A percentile compares a stretch with the other conserved stretches of the same genome.
Conservation (phyloP, 2,329 filamentous ascomycete genomes). For the Colletotrichum cuscutae region DNA sequence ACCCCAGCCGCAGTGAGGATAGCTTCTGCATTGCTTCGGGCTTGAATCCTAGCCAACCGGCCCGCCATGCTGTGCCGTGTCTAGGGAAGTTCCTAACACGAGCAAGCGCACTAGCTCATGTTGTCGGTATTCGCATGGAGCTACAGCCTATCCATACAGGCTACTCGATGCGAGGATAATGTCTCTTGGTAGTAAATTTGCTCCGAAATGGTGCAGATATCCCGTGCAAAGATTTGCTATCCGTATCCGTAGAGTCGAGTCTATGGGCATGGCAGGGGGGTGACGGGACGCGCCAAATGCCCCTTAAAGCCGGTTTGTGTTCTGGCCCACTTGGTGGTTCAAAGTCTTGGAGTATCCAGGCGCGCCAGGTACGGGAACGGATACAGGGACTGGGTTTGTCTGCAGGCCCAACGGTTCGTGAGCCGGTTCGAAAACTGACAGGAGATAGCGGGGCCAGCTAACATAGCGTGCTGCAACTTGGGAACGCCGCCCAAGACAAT, state of each 20-base stretch:
- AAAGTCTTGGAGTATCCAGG: neutral
- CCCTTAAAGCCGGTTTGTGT: neutral
- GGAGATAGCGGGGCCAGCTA: conserved; percentile 23
- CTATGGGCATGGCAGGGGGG: too few relatives aligned
- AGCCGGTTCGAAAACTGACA: conserved; percentile 35
- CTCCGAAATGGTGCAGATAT: too few relatives aligned
- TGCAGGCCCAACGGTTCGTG: conserved; percentile 24
- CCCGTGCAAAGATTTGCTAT: too few relatives aligned
- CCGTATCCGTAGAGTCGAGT: too few relatives aligned
- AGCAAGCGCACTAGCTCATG: neutral
- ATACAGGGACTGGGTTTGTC: conserved; percentile 2
- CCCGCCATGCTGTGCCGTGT: neutral
- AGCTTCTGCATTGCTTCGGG: neutral
- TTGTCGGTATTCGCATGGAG: neutral
- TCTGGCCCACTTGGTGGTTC: conserved; percentile 3
- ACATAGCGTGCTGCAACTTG: conserved; percentile 15
- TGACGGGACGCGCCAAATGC: conserved; percentile 18
- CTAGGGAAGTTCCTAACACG: neutral
- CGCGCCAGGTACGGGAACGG: neutral
- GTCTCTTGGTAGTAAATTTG: neutral
- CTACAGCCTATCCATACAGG: too few relatives aligned
- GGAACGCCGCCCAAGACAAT: neutral
- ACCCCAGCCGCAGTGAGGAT: conserved; percentile 1
- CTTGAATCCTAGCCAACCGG: neutral
- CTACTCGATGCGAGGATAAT: neutral